Evolutionary conservation across 169 alveolate genomes (phyloP).

Genomic region (Perkinsus olseni): DNA sequence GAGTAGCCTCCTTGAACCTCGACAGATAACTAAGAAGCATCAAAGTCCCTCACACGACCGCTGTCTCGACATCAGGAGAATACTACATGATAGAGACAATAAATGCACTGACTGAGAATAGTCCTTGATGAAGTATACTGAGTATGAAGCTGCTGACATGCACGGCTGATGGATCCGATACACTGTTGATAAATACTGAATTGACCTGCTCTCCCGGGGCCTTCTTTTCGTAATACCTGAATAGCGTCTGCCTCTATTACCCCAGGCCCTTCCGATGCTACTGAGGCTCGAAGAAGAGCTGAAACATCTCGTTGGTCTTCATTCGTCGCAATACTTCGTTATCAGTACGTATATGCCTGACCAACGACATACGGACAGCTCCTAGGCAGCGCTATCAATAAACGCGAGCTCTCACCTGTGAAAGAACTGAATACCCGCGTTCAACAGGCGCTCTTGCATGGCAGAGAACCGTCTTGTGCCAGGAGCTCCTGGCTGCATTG

Average conservation of each 20-base stretch:
- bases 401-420: background rate
- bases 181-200: background rate
- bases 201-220: background rate
- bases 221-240: background rate
- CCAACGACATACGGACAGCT: background rate
- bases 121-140: background rate
- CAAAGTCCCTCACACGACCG: background rate
- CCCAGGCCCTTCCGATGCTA: background rate
- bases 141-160: constrained; percentile 7
- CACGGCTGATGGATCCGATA: background rate
- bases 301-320: background rate
- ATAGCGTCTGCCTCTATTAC: background rate
- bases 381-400: background rate
- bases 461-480: background rate
- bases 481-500: background rate
- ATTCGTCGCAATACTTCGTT: background rate
- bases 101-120: constrained; percentile 32
- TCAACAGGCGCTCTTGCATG: background rate
- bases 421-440: background rate
- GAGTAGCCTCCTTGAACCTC: constrained; percentile 28
- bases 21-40: background rate
- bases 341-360: background rate
- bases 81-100: constrained; percentile 20
- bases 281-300: background rate
- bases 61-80: background rate